These are phyloP conservation scores for Gilbertella persicaria DNA, from an alignment of 371 early-diverging fungal genomes.

Conservation along the genomic window DNA sequence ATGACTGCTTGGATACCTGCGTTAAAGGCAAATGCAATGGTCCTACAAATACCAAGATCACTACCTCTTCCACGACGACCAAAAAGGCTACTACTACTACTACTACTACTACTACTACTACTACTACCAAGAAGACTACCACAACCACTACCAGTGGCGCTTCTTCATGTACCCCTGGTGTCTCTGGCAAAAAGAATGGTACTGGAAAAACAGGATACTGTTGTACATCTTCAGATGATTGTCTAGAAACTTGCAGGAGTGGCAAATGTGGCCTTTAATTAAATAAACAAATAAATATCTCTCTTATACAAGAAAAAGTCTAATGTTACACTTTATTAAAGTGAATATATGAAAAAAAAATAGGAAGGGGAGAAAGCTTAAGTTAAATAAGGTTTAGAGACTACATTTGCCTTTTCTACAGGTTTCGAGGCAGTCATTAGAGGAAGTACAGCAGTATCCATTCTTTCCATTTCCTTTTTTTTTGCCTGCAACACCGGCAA, in stretches of 20 bases:
- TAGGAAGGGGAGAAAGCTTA: too few species aligned
- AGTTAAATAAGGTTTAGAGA: neutral
- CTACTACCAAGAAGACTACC: neutral
- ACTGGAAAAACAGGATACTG: slow-evolving; percentile 23
- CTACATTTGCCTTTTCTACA: slow-evolving; percentile 14
- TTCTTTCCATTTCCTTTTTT: slow-evolving; percentile 14
- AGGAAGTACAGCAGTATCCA: slow-evolving; percentile 20
- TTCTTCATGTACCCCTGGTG: slow-evolving; percentile 14
- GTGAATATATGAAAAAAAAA: neutral
- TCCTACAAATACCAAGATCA: neutral
- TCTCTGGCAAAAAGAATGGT: slow-evolving; percentile 17
- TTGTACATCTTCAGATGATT: slow-evolving; percentile 22
- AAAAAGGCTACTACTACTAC: neutral
- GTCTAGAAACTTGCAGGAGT: slow-evolving; percentile 15
- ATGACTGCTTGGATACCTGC: slow-evolving; percentile 7
- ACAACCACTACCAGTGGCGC: neutral
- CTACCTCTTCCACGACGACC: neutral
- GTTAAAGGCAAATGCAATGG: slow-evolving; percentile 1
- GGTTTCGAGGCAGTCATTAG: slow-evolving; percentile 18
- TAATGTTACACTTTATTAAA: neutral
- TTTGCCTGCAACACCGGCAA: slow-evolving; percentile 16
- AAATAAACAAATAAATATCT: too few species aligned
- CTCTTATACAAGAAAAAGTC: too few species aligned
- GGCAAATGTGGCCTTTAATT: slow-evolving; percentile 17
- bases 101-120: slow-evolving; percentile 1